These are phyloP conservation scores for Cunninghamia lanceolata DNA, from an alignment of 75 land plant species.

Conservation along the genomic window DNA sequence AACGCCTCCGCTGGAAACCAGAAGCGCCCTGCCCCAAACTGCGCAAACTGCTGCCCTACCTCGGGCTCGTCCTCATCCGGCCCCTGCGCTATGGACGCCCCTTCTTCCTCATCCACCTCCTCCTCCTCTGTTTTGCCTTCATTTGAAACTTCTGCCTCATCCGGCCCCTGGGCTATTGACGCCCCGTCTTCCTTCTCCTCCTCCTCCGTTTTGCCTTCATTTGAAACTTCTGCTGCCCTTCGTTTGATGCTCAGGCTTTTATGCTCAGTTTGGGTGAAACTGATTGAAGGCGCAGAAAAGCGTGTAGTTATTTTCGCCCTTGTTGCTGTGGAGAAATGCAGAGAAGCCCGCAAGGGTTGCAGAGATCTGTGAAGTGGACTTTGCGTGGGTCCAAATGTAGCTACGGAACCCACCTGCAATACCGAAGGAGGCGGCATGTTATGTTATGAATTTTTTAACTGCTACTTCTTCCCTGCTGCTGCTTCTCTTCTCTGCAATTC, in stretches of 20 bases:
- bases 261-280: background rate
- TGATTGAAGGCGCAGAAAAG: background rate
- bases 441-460: background rate
- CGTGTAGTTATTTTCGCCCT: background rate
- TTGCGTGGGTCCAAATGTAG: background rate
- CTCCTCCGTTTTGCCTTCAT: background rate
- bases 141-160: background rate
- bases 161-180: too few species aligned
- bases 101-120: background rate
- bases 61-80: slow-evolving; percentile 68
- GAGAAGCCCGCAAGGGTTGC: background rate
- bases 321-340: background rate
- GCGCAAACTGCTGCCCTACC: slow-evolving; percentile 57
- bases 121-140: background rate
- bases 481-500: background rate
- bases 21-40: slow-evolving; percentile 80
- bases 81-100: slow-evolving; percentile 52
- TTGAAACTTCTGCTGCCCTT: background rate
- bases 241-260: background rate
- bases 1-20: slow-evolving; percentile 82
- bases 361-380: background rate
- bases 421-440: background rate
- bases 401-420: background rate
- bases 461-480: background rate
- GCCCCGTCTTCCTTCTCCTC: too few species aligned